These are phyloP conservation scores for Hymenoscyphus infarciens DNA, from an alignment of 2,329 filamentous ascomycete species.

Conservation along the genomic window DNA sequence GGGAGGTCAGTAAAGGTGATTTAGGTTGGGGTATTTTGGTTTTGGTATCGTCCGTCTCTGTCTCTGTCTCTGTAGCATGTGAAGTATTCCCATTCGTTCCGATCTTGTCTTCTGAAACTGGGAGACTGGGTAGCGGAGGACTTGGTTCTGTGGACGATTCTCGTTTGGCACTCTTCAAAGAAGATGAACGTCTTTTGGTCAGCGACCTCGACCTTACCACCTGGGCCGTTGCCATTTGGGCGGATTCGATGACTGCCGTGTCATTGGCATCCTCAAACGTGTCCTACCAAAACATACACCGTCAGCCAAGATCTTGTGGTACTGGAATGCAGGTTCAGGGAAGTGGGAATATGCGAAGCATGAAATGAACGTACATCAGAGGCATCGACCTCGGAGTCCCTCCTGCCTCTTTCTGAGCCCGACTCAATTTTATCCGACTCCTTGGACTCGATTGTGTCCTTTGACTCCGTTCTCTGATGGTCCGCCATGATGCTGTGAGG, in stretches of 20 bases:
- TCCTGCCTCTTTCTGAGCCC: conserved; percentile 13
- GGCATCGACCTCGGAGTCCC: conserved; percentile 21
- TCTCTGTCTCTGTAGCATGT: not conserved
- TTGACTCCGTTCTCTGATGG: conserved; percentile 7
- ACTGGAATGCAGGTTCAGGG: conserved; percentile 11
- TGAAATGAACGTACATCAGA: conserved; percentile 23
- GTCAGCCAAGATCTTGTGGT: conserved; percentile 16
- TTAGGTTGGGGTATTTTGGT: conserved; percentile 37
- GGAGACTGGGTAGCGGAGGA: conserved; percentile 21
- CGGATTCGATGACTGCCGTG: conserved; percentile 33
- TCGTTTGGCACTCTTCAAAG: conserved; percentile 25
- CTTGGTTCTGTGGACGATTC: conserved; percentile 32
- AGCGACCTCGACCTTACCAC: conserved; percentile 31
- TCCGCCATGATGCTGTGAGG: conserved; percentile 21
- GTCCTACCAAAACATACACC: conserved; percentile 48
- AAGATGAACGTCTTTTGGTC: conserved; percentile 42
- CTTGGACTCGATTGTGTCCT: not conserved
- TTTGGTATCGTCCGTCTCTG: conserved; percentile 28
- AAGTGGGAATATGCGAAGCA: not conserved
- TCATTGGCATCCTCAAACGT: conserved; percentile 81
- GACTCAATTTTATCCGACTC: not conserved
- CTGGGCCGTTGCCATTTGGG: conserved; percentile 16
- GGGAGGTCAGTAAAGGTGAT: conserved; percentile 45
- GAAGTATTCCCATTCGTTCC: conserved; percentile 13
- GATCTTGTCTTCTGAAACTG: conserved; percentile 29